Percentiles rank a stretch among this genome's conserved stretches.
phyloP scores from a whole-genome alignment of 2,329 filamentous ascomycete genomes.

The Aureobasidium sp. region DNA sequence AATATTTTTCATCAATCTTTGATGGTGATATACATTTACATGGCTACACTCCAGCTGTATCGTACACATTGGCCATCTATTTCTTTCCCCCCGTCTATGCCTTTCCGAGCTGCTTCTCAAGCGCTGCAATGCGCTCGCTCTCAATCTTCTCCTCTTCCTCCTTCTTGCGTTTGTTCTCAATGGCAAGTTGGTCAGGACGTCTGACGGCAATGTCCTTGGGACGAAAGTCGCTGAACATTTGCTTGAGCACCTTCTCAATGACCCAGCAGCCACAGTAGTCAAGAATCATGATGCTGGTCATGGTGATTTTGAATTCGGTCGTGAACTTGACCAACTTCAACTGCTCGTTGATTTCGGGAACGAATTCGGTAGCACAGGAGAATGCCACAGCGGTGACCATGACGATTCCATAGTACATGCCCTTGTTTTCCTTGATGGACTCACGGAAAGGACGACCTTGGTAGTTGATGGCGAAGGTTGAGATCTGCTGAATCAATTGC shows the following conservation, averaged over 20 bases:
- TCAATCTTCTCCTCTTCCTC: constrained; percentile 37
- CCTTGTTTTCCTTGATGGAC: constrained; percentile 87
- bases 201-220: constrained; percentile 89
- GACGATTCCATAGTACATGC: constrained; percentile 96
- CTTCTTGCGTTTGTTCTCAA: constrained; percentile 63
- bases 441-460: constrained; percentile 97
- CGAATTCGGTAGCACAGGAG: constrained; percentile 86
- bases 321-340: constrained; percentile 89
- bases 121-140: constrained; percentile 28
- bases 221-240: constrained; percentile 78
- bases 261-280: constrained; percentile 84
- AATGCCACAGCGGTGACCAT: constrained; percentile 87
- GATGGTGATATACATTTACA: no score
- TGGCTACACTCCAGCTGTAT: neutral
- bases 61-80: constrained; percentile 1
- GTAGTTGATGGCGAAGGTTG: constrained; percentile 98
- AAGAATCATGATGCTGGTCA: constrained; percentile 76
- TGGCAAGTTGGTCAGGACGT: constrained; percentile 75
- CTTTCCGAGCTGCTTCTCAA: constrained; percentile 29
- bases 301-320: constrained; percentile 77
- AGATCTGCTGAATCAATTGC: constrained; percentile 97
- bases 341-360: constrained; percentile 90
- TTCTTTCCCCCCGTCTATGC: constrained; percentile 17
- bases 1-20: no score
- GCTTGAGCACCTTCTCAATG: constrained; percentile 82